Evolutionary conservation across 2,329 filamentous ascomycete genomes (phyloP).

Genomic region (Hymenoscyphus fructigenus): DNA sequence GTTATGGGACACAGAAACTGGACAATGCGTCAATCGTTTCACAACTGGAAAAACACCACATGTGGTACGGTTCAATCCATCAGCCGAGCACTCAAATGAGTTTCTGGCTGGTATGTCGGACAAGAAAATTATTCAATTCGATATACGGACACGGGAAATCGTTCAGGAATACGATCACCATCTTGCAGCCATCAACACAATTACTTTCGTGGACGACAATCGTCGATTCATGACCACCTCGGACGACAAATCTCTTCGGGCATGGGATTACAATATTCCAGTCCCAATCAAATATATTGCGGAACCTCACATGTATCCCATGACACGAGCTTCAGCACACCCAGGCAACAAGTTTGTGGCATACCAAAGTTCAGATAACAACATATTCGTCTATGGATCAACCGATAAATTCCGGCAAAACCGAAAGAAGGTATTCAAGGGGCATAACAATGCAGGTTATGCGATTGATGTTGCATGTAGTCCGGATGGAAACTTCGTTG

Average conservation of each 20-base stretch:
- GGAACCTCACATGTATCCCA: slow-evolving; percentile 95
- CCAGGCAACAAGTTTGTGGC: slow-evolving; percentile 92
- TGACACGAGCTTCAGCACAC: slow-evolving; percentile 82
- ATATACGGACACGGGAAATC: slow-evolving; percentile 74
- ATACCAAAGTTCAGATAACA: slow-evolving; percentile 92
- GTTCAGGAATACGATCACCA: slow-evolving; percentile 99
- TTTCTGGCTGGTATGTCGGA: slow-evolving; percentile 97
- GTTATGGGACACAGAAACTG: slow-evolving; percentile 97
- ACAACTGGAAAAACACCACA: slow-evolving; percentile 94
- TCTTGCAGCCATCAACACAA: slow-evolving; percentile 94
- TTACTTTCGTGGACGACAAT: slow-evolving; percentile 93
- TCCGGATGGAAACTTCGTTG: slow-evolving; percentile 89
- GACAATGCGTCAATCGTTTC: slow-evolving; percentile 82
- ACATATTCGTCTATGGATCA: slow-evolving; percentile 92
- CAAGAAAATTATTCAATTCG: slow-evolving; percentile 98
- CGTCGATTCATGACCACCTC: slow-evolving; percentile 97
- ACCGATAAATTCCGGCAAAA: slow-evolving; percentile 97
- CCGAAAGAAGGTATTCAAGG: slow-evolving; percentile 92
- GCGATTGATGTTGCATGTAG: slow-evolving; percentile 86
- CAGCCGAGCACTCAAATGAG: slow-evolving; percentile 73
- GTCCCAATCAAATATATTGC: slow-evolving; percentile 98
- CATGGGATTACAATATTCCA: slow-evolving; percentile 98
- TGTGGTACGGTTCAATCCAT: slow-evolving; percentile 89
- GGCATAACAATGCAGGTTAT: slow-evolving; percentile 94
- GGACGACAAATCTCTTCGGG: slow-evolving; percentile 92